Conservation (phyloP, 345 rosid genomes). For the Aegle marmelos region DNA sequence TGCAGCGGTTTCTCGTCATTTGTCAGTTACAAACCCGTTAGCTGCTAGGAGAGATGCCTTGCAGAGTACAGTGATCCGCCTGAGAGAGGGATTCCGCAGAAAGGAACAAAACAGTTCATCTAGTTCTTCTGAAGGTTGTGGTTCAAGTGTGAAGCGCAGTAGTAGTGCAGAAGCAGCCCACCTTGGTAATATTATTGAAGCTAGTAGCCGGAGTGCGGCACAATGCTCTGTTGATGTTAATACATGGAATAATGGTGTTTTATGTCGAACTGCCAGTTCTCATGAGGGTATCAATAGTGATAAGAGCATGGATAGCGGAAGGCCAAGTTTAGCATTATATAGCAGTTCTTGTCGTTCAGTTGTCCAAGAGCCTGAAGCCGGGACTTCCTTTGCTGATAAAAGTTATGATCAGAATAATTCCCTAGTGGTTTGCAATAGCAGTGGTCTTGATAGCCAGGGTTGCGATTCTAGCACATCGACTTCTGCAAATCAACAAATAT, state of each 20-base stretch:
- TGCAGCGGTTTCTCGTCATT: slow-evolving; percentile 94
- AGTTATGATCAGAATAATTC: slow-evolving; percentile 57
- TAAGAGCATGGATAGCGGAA: slow-evolving; percentile 92
- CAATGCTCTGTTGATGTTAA: slow-evolving; percentile 47
- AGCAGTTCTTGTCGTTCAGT: slow-evolving; percentile 92
- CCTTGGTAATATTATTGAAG: slow-evolving; percentile 57
- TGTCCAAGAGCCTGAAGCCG: slow-evolving; percentile 83
- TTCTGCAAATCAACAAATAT: slow-evolving; percentile 77
- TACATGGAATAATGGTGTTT: slow-evolving; percentile 51
- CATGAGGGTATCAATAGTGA: slow-evolving; percentile 86
- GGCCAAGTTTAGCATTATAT: slow-evolving; percentile 83
- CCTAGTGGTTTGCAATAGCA: slow-evolving; percentile 64
- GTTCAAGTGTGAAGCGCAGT: slow-evolving; percentile 91
- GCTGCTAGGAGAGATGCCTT: slow-evolving; percentile 98
- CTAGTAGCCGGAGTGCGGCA: slow-evolving; percentile 42
- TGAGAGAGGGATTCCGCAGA: slow-evolving; percentile 95
- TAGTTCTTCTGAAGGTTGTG: slow-evolving; percentile 98
- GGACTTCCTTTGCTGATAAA: slow-evolving; percentile 60
- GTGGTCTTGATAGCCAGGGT: slow-evolving; percentile 93
- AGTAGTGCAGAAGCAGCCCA: slow-evolving; percentile 86
- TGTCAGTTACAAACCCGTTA: slow-evolving; percentile 80
- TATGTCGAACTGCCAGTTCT: slow-evolving; percentile 66
- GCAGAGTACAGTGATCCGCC: slow-evolving; percentile 89
- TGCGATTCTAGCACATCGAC: slow-evolving; percentile 87
- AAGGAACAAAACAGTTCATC: slow-evolving; percentile 91